Conservation (phyloP, 2,329 filamentous ascomycete species). For the Aphanoascus verrucosus region DNA sequence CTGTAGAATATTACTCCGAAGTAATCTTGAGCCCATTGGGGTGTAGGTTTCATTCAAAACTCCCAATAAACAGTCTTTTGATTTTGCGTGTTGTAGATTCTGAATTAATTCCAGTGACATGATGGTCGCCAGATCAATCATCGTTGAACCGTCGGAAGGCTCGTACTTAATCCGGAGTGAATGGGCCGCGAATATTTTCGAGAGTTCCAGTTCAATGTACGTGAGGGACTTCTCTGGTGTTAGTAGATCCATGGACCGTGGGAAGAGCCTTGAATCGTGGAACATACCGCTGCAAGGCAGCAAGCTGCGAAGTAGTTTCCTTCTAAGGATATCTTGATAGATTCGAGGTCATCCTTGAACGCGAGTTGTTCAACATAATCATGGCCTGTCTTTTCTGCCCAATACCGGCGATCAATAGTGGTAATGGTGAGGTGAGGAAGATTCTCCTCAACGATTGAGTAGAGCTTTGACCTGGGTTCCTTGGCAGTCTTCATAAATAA, state of each 20-base stretch:
- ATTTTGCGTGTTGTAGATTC: conserved; percentile 67
- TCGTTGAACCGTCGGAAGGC: conserved; percentile 84
- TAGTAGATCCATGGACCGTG: conserved; percentile 13
- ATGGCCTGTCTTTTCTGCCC: conserved; percentile 67
- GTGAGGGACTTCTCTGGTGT: conserved; percentile 54
- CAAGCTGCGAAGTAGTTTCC: conserved; percentile 82
- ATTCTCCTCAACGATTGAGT: conserved; percentile 62
- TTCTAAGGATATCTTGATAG: conserved; percentile 64
- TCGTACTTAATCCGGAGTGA: conserved; percentile 79
- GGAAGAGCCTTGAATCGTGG: not conserved
- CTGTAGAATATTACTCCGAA: conserved; percentile 79
- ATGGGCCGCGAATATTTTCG: conserved; percentile 60
- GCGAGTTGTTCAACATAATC: conserved; percentile 71
- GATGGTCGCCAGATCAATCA: conserved; percentile 85
- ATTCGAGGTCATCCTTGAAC: conserved; percentile 66
- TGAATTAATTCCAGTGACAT: conserved; percentile 81
- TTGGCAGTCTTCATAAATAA: conserved; percentile 65
- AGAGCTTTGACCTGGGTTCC: conserved; percentile 61
- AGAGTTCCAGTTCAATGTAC: conserved; percentile 62
- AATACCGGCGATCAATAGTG: conserved; percentile 64
- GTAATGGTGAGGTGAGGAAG: conserved; percentile 52
- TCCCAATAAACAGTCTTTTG: conserved; percentile 72
- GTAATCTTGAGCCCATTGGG: conserved; percentile 74
- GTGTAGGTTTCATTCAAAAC: conserved; percentile 76
- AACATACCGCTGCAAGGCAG: conserved; percentile 66